These are phyloP conservation scores for Phanerochaete carnosa DNA, from an alignment of 768 basidiomycete genomes.

Conservation along the genomic window DNA sequence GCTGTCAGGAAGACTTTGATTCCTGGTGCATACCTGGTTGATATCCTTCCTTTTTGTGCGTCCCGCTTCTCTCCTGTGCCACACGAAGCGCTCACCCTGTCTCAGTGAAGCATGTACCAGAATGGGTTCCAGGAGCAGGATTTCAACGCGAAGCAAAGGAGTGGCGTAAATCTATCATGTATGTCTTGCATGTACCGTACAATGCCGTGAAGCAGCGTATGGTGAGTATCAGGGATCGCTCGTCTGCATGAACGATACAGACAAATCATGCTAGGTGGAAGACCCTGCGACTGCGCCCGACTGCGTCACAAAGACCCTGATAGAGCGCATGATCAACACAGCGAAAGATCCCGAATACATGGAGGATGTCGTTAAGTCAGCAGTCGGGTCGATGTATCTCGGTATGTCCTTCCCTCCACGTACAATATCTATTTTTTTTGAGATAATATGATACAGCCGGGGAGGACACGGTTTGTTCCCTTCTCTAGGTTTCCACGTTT, in stretches of 20 bases:
- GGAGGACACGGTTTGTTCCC: not conserved
- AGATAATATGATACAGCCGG: not conserved
- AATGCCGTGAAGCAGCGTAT: not conserved
- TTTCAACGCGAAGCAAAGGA: not conserved
- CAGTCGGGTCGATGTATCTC: not conserved
- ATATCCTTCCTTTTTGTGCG: not conserved
- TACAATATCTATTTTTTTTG: not conserved
- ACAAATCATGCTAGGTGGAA: no score
- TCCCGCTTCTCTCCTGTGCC: no score
- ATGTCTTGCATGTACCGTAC: not conserved
- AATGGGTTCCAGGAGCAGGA: slow-evolving; percentile 5
- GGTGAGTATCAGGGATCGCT: not conserved
- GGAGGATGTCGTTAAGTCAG: not conserved
- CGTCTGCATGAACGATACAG: not conserved
- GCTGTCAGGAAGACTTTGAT: slow-evolving; percentile 8
- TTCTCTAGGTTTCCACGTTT: not conserved
- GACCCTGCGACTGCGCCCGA: no score
- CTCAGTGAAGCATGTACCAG: slow-evolving; percentile 8
- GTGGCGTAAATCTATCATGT: not conserved
- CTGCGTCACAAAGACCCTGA: slow-evolving; percentile 6
- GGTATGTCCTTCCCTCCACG: no score
- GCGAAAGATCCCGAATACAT: slow-evolving; percentile 10
- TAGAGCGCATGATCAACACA: not conserved
- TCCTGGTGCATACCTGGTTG: not conserved
- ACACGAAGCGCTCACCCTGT: not conserved